phyloP scores from a whole-genome alignment of 1,284 basidiomycete genomes.

The Leucocoprinus gongylophorus region DNA sequence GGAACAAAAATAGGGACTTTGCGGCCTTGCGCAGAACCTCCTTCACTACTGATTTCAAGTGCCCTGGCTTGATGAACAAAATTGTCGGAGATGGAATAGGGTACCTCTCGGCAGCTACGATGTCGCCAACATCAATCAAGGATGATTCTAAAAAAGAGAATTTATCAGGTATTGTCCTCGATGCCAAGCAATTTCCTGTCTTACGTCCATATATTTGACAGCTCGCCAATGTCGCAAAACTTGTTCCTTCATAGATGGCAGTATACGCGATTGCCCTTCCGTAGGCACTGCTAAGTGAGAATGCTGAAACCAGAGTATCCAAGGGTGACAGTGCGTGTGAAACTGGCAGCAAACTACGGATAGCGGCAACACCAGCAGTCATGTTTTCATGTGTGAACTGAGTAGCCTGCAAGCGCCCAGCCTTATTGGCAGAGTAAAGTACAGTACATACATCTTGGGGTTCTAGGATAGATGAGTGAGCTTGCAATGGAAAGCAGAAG shows the following conservation, averaged over 20 bases:
- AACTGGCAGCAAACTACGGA: slow-evolving; percentile 57
- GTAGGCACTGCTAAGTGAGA: slow-evolving; percentile 61
- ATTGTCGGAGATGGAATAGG: slow-evolving; percentile 64
- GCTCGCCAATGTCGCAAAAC: slow-evolving; percentile 58
- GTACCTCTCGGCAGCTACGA: slow-evolving; percentile 38
- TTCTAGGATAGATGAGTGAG: slow-evolving; percentile 33
- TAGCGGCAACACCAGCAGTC: slow-evolving; percentile 71
- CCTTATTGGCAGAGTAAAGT: slow-evolving; percentile 49
- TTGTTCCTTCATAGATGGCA: slow-evolving; percentile 64
- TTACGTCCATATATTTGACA: slow-evolving; percentile 47
- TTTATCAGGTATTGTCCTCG: not conserved
- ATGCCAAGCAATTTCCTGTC: slow-evolving; percentile 10
- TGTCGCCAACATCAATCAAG: slow-evolving; percentile 12
- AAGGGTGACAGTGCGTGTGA: slow-evolving; percentile 53
- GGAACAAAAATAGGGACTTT: slow-evolving; percentile 43
- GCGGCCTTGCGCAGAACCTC: slow-evolving; percentile 49
- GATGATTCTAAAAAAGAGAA: not conserved
- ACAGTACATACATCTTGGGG: slow-evolving; percentile 59
- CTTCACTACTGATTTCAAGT: slow-evolving; percentile 45
- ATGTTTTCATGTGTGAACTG: slow-evolving; percentile 72
- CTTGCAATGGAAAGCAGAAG: not conserved
- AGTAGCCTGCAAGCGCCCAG: slow-evolving; percentile 50
- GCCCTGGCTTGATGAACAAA: slow-evolving; percentile 53
- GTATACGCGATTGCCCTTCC: slow-evolving; percentile 70
- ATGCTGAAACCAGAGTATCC: slow-evolving; percentile 69